Evolutionary conservation across 1,284 basidiomycete species (phyloP).

Genomic region (Moniliella sp.): DNA sequence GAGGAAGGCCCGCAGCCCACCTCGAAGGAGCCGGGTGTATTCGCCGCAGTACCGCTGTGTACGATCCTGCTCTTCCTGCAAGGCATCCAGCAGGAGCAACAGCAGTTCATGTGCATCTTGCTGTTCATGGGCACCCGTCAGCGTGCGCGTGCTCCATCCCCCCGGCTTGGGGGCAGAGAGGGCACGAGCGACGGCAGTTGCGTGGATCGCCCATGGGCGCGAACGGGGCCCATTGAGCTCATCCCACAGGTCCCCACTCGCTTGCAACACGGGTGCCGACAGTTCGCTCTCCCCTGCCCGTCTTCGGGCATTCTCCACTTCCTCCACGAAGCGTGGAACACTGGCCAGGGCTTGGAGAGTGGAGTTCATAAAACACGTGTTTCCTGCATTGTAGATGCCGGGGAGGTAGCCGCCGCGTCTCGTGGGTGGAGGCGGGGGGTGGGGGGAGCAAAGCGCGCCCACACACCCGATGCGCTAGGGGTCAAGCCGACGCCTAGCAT

Average conservation of each 20-base stretch:
- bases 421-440: too few relatives aligned
- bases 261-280: constrained; percentile 14
- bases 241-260: neutral
- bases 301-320: constrained; percentile 8
- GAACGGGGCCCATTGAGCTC: constrained; percentile 10
- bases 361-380: constrained; percentile 31
- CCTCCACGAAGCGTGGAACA: constrained; percentile 6
- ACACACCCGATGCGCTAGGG: too few relatives aligned
- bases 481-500: too few relatives aligned
- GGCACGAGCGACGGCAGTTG: constrained; percentile 11
- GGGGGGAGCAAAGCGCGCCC: too few relatives aligned
- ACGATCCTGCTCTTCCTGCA: constrained; percentile 15
- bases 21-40: neutral
- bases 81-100: constrained; percentile 19
- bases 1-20: neutral
- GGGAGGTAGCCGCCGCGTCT: too few relatives aligned
- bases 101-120: constrained; percentile 32
- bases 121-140: constrained; percentile 27
- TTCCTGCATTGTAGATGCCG: constrained; percentile 25
- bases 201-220: constrained; percentile 6
- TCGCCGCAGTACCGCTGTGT: constrained; percentile 3
- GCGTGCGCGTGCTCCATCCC: constrained; percentile 13
- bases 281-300: constrained; percentile 20
- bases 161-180: constrained; percentile 10
- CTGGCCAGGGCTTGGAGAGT: constrained; percentile 22